Evolutionary conservation across 148 eudicot genomes (phyloP), one percentile per base, ranked within the genome.

Genomic region (Vaccinium corymbosum): DNA sequence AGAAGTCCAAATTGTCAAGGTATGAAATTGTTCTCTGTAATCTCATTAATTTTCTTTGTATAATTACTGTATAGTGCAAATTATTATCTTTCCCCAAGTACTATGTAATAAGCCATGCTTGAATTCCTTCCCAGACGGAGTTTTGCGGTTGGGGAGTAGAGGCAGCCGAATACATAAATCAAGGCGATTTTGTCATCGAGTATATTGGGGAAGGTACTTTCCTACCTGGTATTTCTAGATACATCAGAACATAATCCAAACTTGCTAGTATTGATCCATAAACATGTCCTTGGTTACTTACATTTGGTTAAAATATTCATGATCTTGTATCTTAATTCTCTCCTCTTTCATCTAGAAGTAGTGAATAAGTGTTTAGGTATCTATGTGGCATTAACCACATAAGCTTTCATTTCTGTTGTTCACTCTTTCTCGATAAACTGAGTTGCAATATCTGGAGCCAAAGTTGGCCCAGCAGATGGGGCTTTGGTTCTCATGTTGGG

Each of bases 151-250:
- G 98, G 98, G 96, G 96, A 85, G 93, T 88, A 73, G 92, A 90
- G 89, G 94, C 94, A 62, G 90, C 90, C 85, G 93, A 90, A 90
- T 29, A 87, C 27, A 88, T 93, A 22, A 91, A 84, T 79, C 87
- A 93, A 84, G 94, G 94, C 6, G 96, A 93, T 38, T 93, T 93
- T 81, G 83, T 93, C 80, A 90, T 92, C 38, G 94, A 92, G 89
- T 94, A 97, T 91, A 88, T 93, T 57, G 99, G 99, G 35, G 99
- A 97, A 97, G 98, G 98, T 97, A 88, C 57, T 64, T 70, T 84
- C 61, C 73, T 64, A 70, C 61, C 53, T 80, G 27, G 7, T 46
- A 76, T 59, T 46, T 56, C 15, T 32, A 73, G 79, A 72, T 72
- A 35, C 76, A 29, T 72, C 76, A 72, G 16, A 14, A 17, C n/a